Percentiles rank a stretch among this genome's conserved stretches.
Evolutionary conservation across 495 filamentous ascomycete genomes (phyloP).

Genomic region (Clohesyomyces aquaticus): DNA sequence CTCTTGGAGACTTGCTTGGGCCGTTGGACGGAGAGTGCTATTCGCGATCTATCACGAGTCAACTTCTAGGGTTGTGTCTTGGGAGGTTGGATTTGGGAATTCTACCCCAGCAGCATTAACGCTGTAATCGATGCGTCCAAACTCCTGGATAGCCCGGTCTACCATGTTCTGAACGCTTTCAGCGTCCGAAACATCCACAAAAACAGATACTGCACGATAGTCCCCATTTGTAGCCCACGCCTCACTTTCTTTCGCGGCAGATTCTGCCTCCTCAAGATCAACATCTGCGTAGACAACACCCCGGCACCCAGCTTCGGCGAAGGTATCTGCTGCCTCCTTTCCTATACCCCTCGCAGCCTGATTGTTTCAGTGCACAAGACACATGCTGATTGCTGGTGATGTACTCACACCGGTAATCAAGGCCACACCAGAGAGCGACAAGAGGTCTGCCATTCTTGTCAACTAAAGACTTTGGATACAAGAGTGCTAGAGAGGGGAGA

Average conservation of each 20-base stretch:
- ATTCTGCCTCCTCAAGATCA: neutral
- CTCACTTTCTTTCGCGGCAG: conserved; percentile 5
- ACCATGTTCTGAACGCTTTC: conserved; percentile 1
- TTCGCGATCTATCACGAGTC: neutral
- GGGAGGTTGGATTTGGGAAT: too few species aligned
- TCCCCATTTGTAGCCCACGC: neutral
- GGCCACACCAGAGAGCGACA: conserved; percentile 14
- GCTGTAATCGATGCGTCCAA: conserved; percentile 6
- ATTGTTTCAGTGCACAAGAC: neutral
- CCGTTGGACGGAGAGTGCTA: neutral
- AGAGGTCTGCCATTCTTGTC: too few species aligned
- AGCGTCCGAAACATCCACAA: neutral
- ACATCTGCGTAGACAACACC: conserved; percentile 8
- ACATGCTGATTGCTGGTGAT: neutral
- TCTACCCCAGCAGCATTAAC: conserved; percentile 13
- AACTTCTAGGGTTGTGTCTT: too few species aligned
- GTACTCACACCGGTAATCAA: conserved; percentile 9
- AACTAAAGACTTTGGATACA: too few species aligned
- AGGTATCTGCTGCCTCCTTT: conserved; percentile 1
- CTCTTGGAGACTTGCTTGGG: neutral
- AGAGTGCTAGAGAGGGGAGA: too few species aligned
- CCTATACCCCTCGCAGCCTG: conserved; percentile 4
- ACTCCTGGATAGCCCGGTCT: neutral
- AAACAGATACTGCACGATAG: conserved; percentile 2
- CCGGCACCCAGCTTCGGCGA: conserved; percentile 3